These are phyloP conservation scores for Nigrospora oryzae DNA, from an alignment of 2,329 filamentous ascomycete species.

Conservation along the genomic window DNA sequence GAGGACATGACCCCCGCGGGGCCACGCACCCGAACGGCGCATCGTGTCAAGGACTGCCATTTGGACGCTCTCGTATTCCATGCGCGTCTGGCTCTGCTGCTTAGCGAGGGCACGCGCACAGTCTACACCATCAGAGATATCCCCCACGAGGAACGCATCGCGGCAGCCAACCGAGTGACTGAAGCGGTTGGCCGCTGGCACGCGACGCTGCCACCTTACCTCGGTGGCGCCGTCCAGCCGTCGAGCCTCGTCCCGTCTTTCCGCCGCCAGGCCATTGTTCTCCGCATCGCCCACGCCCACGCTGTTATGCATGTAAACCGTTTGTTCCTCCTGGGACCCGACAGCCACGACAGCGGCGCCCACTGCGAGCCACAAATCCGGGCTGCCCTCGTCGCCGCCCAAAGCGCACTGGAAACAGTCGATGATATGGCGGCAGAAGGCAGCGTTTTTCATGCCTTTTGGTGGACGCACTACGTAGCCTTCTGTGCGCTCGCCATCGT, in stretches of 20 bases:
- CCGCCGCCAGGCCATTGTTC: conserved; percentile 38
- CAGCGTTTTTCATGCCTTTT: conserved; percentile 33
- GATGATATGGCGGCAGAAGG: conserved; percentile 27
- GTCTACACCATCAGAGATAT: conserved; percentile 29
- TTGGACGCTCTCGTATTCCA: conserved; percentile 39
- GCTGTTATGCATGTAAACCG: conserved; percentile 48
- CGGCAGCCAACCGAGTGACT: conserved; percentile 26
- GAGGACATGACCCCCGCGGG: conserved; percentile 42
- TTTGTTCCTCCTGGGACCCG: conserved; percentile 36
- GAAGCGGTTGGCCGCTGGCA: conserved; percentile 30
- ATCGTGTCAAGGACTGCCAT: conserved; percentile 30
- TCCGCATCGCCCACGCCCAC: conserved; percentile 46
- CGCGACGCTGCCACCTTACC: conserved; percentile 28
- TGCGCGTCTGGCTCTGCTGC: conserved; percentile 11
- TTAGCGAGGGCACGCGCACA: neutral
- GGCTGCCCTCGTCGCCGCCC: conserved; percentile 21
- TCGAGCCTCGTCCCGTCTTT: conserved; percentile 36
- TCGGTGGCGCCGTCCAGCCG: conserved; percentile 30
- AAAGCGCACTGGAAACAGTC: conserved; percentile 33
- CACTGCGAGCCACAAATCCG: conserved; percentile 19
- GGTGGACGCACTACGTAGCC: conserved; percentile 8
- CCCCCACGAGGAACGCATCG: conserved; percentile 25
- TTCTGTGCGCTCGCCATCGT: conserved; percentile 40
- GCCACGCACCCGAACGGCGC: conserved; percentile 5
- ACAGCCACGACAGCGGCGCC: conserved; percentile 6